These are phyloP conservation scores for Coniferiporia weirii DNA, from an alignment of 1,284 basidiomycete species.

Conservation along the genomic window DNA sequence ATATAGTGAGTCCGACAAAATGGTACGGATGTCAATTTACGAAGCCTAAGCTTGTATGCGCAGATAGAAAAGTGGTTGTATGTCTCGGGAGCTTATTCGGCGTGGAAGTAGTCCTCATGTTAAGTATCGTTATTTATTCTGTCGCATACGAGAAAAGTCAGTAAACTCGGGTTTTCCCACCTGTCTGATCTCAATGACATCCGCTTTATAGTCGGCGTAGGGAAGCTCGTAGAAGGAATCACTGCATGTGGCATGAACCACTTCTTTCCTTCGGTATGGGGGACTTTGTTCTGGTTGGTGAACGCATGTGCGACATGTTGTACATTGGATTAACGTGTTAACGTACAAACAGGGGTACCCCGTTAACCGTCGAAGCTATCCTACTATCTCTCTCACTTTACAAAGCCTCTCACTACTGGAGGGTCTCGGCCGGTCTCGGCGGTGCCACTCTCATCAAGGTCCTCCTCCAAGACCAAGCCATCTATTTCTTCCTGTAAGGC, in stretches of 20 bases:
- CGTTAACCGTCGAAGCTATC: constrained; percentile 3
- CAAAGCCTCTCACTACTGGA: constrained; percentile 5
- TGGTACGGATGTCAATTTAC: background rate
- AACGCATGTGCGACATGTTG: background rate
- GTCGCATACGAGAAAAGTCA: too few relatives aligned
- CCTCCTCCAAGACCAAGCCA: constrained; percentile 7
- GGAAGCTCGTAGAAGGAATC: too few relatives aligned
- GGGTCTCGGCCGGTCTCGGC: background rate
- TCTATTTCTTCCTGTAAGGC: constrained; percentile 14
- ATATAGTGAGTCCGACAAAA: background rate
- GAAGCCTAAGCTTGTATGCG: background rate
- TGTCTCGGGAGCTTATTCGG: too few relatives aligned
- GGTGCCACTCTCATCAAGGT: background rate
- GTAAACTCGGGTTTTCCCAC: too few relatives aligned
- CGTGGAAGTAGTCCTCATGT: too few relatives aligned
- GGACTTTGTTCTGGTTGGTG: too few relatives aligned
- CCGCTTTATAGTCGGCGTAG: too few relatives aligned
- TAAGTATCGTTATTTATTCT: too few relatives aligned
- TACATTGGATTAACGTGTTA: too few relatives aligned
- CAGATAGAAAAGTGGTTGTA: background rate
- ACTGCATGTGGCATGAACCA: too few relatives aligned
- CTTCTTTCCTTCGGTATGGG: too few relatives aligned
- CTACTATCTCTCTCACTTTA: background rate
- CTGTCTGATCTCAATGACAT: too few relatives aligned
- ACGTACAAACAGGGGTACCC: background rate